These are phyloP conservation scores for Pichia occidentalis DNA, from an alignment of 805 yeast genomes.

Conservation along the genomic window DNA sequence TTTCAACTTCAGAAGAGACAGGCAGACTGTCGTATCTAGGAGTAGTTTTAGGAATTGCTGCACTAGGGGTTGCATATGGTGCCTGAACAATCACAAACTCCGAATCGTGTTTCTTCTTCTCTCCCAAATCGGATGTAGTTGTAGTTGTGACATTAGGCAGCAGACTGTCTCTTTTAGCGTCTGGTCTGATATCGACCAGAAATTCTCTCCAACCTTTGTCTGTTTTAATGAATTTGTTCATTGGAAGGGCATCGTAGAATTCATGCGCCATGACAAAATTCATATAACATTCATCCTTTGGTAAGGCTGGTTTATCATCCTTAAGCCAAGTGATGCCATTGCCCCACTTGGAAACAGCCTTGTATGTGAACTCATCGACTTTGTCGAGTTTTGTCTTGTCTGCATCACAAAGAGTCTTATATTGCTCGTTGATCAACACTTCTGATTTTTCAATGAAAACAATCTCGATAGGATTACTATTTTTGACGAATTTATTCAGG, in stretches of 20 bases:
- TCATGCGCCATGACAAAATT: slow-evolving; percentile 78
- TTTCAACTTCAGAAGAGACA: slow-evolving; percentile 54
- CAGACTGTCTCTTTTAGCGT: slow-evolving; percentile 9
- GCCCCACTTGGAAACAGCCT: slow-evolving; percentile 44
- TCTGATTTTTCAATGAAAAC: slow-evolving; percentile 68
- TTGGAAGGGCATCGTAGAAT: slow-evolving; percentile 81
- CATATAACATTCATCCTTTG: slow-evolving; percentile 26
- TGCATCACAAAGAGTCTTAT: slow-evolving; percentile 39
- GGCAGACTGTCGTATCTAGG: slow-evolving; percentile 49
- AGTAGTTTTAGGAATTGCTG: slow-evolving; percentile 46
- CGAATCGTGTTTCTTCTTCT: slow-evolving; percentile 10
- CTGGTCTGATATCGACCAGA: slow-evolving; percentile 48
- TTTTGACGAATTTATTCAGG: slow-evolving; percentile 35
- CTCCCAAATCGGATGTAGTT: slow-evolving; percentile 7
- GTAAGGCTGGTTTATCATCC: slow-evolving; percentile 46
- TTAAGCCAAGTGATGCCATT: slow-evolving; percentile 48
- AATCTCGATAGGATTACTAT: slow-evolving; percentile 36
- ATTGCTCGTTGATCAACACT: slow-evolving; percentile 53
- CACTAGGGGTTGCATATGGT: slow-evolving; percentile 55
- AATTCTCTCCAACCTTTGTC: slow-evolving; percentile 74
- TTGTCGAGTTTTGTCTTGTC: slow-evolving; percentile 11
- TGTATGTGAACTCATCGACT: slow-evolving; percentile 31
- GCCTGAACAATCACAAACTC: slow-evolving; percentile 53
- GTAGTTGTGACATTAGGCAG: slow-evolving; percentile 20
- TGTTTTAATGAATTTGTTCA: slow-evolving; percentile 58